phyloP scores from a whole-genome alignment of 2,329 filamentous ascomycete genomes.

The Fusarium poae region DNA sequence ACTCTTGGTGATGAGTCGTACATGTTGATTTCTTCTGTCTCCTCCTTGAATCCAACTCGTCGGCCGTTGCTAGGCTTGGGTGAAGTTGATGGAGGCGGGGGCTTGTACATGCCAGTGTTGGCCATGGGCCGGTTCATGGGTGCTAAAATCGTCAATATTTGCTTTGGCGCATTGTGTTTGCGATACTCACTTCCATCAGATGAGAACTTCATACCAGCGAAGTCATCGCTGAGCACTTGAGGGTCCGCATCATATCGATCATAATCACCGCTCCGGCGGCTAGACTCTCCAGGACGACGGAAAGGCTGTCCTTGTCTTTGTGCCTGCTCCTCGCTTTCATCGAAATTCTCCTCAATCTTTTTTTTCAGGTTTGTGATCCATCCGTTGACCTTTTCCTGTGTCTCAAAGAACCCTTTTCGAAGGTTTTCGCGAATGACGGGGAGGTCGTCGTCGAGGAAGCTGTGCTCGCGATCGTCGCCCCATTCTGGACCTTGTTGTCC shows the following conservation, averaged over 20 bases:
- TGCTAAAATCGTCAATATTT: conserved; percentile 47
- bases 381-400: conserved; percentile 89
- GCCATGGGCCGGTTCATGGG: conserved; percentile 71
- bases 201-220: conserved; percentile 76
- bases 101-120: conserved; percentile 86
- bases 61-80: conserved; percentile 63
- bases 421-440: conserved; percentile 94
- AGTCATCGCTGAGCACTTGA: conserved; percentile 89
- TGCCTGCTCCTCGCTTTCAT: conserved; percentile 70
- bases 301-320: conserved; percentile 50
- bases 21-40: conserved; percentile 82
- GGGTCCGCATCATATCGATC: conserved; percentile 96
- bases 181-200: conserved; percentile 70
- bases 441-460: conserved; percentile 95
- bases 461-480: conserved; percentile 80
- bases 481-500: conserved; percentile 51
- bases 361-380: conserved; percentile 96
- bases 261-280: conserved; percentile 84
- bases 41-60: conserved; percentile 70
- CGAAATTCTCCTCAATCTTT: conserved; percentile 89
- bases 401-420: conserved; percentile 93
- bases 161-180: background rate
- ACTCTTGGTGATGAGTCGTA: conserved; percentile 75
- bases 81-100: conserved; percentile 66
- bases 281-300: conserved; percentile 70